Evolutionary conservation across 1,284 basidiomycete genomes (phyloP).

Genomic region (Moesziomyces sp.): DNA sequence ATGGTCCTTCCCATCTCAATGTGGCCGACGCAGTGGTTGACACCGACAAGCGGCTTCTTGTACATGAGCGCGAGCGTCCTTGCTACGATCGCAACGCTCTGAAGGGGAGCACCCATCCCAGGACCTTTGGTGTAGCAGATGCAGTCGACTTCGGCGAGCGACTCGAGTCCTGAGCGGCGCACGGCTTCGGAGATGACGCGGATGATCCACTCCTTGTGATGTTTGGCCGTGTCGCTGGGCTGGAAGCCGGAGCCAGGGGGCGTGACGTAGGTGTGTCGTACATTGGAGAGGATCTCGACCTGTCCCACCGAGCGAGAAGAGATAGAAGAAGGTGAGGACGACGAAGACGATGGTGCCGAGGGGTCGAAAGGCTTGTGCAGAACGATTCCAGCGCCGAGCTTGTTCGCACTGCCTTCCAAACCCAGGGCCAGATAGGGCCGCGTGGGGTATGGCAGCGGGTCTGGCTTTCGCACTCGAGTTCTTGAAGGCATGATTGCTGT

Average conservation of each 20-base stretch:
- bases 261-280: constrained; percentile 97
- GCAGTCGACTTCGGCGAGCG: constrained; percentile 84
- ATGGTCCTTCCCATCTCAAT: constrained; percentile 99
- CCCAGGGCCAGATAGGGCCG: constrained; percentile 62
- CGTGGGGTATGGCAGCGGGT: constrained; percentile 50
- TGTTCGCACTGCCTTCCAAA: constrained; percentile 78
- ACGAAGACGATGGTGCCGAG: constrained; percentile 26
- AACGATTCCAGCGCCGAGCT: constrained; percentile 95
- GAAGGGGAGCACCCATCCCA: constrained; percentile 97
- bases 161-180: constrained; percentile 75
- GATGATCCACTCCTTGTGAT: constrained; percentile 92
- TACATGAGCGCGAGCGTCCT: constrained; percentile 88
- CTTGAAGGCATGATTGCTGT: constrained; percentile 24
- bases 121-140: constrained; percentile 99
- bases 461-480: constrained; percentile 30
- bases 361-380: constrained; percentile 78
- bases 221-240: constrained; percentile 91
- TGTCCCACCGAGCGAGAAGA: constrained; percentile 76
- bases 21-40: constrained; percentile 97
- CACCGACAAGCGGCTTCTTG: constrained; percentile 90
- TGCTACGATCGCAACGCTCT: constrained; percentile 94
- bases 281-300: constrained; percentile 70
- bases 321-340: constrained; percentile 68
- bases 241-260: constrained; percentile 97
- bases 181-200: constrained; percentile 84